phyloP scores from a whole-genome alignment of 2,329 filamentous ascomycete species.

The Fusarium papillatum region DNA sequence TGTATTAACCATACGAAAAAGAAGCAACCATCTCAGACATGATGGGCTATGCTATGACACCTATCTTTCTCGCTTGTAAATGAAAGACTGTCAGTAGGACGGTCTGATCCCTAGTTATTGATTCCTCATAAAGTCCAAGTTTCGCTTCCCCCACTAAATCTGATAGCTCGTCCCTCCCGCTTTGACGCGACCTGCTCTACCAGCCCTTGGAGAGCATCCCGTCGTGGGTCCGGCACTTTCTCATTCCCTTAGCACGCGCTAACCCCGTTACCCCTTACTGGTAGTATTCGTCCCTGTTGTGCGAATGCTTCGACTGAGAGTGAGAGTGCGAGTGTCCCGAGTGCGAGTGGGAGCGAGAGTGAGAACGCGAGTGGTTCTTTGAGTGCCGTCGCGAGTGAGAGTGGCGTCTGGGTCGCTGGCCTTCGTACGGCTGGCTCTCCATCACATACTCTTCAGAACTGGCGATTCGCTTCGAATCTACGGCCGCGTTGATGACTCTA shows the following conservation, averaged over 20 bases:
- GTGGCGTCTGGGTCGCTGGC: neutral
- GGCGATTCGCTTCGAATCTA: conserved; percentile 34
- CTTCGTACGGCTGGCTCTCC: conserved; percentile 36
- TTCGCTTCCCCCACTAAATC: neutral
- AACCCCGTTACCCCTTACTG: conserved; percentile 7
- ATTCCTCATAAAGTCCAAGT: neutral
- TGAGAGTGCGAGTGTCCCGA: neutral
- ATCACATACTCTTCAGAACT: conserved; percentile 43
- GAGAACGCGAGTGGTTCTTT: neutral
- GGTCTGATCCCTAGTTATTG: neutral
- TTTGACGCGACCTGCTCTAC: neutral
- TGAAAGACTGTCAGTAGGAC: conserved; percentile 5
- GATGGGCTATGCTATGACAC: neutral
- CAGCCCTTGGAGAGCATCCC: neutral
- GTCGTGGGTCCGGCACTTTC: neutral
- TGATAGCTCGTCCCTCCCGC: neutral
- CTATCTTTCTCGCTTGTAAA: neutral
- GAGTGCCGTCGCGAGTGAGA: conserved; percentile 8
- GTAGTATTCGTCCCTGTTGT: conserved; percentile 12
- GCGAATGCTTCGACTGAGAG: neutral
- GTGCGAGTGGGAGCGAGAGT: conserved; percentile 5
- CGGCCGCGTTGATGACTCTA: conserved; percentile 38
- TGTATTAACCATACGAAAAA: conserved; percentile 7
- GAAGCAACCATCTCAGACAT: conserved; percentile 16
- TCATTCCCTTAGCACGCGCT: neutral